phyloP scores from a whole-genome alignment of 441 rosid species.

The Populus hybrid region DNA sequence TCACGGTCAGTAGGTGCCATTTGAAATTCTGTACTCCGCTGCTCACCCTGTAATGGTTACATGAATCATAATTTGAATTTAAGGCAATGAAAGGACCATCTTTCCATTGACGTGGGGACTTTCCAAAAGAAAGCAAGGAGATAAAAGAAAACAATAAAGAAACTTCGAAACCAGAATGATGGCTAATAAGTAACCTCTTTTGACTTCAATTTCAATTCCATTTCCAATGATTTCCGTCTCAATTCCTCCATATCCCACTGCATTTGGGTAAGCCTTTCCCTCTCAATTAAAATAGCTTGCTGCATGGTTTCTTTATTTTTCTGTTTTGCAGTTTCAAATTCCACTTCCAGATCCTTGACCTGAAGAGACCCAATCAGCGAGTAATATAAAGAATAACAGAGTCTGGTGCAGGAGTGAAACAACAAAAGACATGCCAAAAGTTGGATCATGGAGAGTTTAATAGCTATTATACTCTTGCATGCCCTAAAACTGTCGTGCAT shows the following conservation, averaged over 20 bases:
- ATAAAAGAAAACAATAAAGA: slow-evolving; percentile 3
- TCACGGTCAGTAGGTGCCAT: slow-evolving; percentile 37
- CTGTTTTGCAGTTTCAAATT: slow-evolving; percentile 84
- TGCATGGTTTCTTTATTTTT: slow-evolving; percentile 84
- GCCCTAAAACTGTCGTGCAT: neutral
- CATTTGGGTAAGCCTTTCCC: slow-evolving; percentile 86
- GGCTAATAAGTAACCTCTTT: slow-evolving; percentile 53
- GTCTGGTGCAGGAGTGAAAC: slow-evolving; percentile 3
- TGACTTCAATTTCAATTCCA: slow-evolving; percentile 77
- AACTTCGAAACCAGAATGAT: slow-evolving; percentile 3
- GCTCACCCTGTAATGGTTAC: slow-evolving; percentile 54
- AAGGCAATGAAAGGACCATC: neutral
- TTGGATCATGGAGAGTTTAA: neutral
- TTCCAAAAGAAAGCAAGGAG: neutral
- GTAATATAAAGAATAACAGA: neutral
- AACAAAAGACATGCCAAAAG: neutral
- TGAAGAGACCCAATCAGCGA: slow-evolving; percentile 28
- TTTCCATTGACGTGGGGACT: neutral
- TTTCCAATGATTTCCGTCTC: slow-evolving; percentile 70
- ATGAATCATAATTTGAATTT: slow-evolving; percentile 1
- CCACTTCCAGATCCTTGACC: slow-evolving; percentile 97
- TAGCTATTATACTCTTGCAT: neutral
- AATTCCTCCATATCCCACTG: slow-evolving; percentile 99
- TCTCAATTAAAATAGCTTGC: slow-evolving; percentile 82
- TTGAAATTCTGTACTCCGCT: slow-evolving; percentile 36